Base-by-base conservation (phyloP, 768 basidiomycete species). In the Strobilomyces echinocephalus region DNA sequence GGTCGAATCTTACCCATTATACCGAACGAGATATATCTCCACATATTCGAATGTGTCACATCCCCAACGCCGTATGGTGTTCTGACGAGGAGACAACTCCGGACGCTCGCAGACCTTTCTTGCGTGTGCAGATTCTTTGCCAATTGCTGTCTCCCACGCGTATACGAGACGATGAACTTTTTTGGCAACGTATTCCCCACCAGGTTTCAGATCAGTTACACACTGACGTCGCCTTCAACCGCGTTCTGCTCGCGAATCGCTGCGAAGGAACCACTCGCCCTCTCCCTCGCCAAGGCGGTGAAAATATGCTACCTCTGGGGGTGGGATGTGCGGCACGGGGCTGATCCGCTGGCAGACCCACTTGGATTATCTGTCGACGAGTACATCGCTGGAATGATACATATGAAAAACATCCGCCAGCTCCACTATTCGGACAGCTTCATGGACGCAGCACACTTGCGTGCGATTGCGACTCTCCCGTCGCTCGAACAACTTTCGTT, bases 81-180 rank as follows among this genome's bases (percentile, higher is more conserved):
- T 53, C 57, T 41, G 10, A 44, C 46, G 9, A 43, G 47, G 3
- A 60, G 71, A 18, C 14, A 57, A 24, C 16, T 50, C 15, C 7
- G 5, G 3, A 54, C 21, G 15, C 54, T 63, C 28, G 54, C 56
- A 33, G 61, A 55, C 15, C 67, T 80, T 26, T 73, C 74, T 7
- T 63, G 63, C 33, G 74, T 76, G 35, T 80, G 79, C 55, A 70
- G 70, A 14, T 72, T 75, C 54, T 79, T 80, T 46, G 72, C 67
- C 49, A 69, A 70, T 7, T 24, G 70, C 2, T 64, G 69, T 18
- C 58, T 75, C 11, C 73, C 77, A 0, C 73, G 73, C 30, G 61
- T 77, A 5, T 79, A 75, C 56, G 63, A 70, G 24, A 60, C 59
- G 4, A n/a, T 79, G n/a, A 3, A n/a, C 16, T 38, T 15, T 16